A percentile compares a stretch with the other conserved stretches of the same genome.
These are phyloP conservation scores for Tricladium varicosporioides DNA, from an alignment of 2,329 filamentous ascomycete genomes.

Conservation along the genomic window DNA sequence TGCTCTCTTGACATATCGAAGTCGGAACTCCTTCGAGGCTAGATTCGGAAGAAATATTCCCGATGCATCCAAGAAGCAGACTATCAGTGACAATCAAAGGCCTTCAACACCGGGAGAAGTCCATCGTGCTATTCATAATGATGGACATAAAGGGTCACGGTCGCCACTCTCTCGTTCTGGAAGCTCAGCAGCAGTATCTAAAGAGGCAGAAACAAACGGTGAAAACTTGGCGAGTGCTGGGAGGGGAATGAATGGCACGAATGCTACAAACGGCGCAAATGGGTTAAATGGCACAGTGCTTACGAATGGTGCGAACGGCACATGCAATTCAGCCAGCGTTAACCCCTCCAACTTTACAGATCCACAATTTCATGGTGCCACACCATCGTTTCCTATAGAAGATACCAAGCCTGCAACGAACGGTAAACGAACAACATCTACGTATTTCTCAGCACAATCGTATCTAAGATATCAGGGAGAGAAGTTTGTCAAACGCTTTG, in stretches of 20 bases:
- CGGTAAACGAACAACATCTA: conserved; percentile 50
- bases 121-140: conserved; percentile 80
- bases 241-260: no score
- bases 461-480: conserved; percentile 95
- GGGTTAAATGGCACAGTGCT: no score
- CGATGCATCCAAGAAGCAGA: conserved; percentile 78
- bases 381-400: conserved; percentile 43
- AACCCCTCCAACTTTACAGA: conserved; percentile 48
- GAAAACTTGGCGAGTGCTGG: no score
- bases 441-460: conserved; percentile 98
- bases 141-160: conserved; percentile 67
- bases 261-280: no score
- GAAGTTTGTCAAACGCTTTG: conserved; percentile 96
- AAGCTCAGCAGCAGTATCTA: conserved; percentile 30
- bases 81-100: conserved; percentile 68
- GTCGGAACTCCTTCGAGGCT: conserved; percentile 93
- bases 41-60: conserved; percentile 92
- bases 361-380: conserved; percentile 70
- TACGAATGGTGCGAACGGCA: no score
- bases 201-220: conserved; percentile 23
- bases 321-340: not conserved
- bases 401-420: conserved; percentile 25
- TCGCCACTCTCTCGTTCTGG: conserved; percentile 45
- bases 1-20: conserved; percentile 91
- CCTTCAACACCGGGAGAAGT: conserved; percentile 57